Percentiles rank a stretch among this genome's conserved stretches.
Evolutionary conservation across 2,329 filamentous ascomycete species (phyloP).

Genomic region (Furcasterigmium furcatum): DNA sequence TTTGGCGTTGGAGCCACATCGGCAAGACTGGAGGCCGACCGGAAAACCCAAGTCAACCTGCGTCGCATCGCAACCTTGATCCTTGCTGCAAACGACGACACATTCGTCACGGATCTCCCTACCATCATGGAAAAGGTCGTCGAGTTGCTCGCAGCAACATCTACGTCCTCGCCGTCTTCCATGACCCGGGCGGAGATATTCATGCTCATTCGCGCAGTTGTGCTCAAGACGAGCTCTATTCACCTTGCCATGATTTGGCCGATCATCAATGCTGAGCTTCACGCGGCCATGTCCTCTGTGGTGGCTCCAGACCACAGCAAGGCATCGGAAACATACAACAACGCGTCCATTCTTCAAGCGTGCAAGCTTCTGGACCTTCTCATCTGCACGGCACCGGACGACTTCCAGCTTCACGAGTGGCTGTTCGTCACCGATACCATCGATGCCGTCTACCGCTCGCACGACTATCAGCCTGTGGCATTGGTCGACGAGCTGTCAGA

Average conservation of each 20-base stretch:
- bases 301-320: slow-evolving; percentile 62
- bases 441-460: slow-evolving; percentile 84
- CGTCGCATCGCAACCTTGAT: slow-evolving; percentile 78
- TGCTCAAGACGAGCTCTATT: slow-evolving; percentile 73
- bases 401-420: slow-evolving; percentile 99
- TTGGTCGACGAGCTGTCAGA: slow-evolving; percentile 84
- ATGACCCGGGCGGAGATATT: slow-evolving; percentile 86
- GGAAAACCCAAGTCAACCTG: slow-evolving; percentile 86
- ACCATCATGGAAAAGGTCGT: slow-evolving; percentile 78
- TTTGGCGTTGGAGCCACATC: slow-evolving; percentile 97
- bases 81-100: slow-evolving; percentile 72
- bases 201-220: slow-evolving; percentile 78
- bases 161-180: slow-evolving; percentile 88
- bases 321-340: slow-evolving; percentile 70
- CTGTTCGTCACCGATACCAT: slow-evolving; percentile 96
- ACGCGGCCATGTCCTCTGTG: slow-evolving; percentile 73
- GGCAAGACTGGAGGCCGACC: slow-evolving; percentile 89
- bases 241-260: slow-evolving; percentile 89
- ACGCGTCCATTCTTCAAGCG: slow-evolving; percentile 77
- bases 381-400: slow-evolving; percentile 83
- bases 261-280: slow-evolving; percentile 80
- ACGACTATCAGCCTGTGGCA: slow-evolving; percentile 65
- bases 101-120: slow-evolving; percentile 73
- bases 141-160: slow-evolving; percentile 79
- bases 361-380: slow-evolving; percentile 91